Conservation (phyloP, 192 early-diverging fungal species). For the Backusella psychrophila region DNA sequence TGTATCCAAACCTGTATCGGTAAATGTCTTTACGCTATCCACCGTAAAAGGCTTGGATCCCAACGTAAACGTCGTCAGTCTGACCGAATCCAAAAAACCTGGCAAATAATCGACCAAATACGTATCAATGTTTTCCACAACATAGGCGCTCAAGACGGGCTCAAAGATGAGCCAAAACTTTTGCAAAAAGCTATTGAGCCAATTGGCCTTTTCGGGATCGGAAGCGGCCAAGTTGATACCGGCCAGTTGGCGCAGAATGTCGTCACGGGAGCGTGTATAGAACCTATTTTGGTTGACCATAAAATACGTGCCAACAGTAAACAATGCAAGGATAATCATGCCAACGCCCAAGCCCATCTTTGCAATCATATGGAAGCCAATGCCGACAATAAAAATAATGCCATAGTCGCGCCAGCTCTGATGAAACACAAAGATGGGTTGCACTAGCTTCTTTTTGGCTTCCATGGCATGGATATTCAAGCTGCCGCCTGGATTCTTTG, state of each 20-base stretch:
- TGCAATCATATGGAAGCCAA: constrained; percentile 1
- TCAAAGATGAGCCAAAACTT: constrained; percentile 81
- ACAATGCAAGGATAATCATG: background rate
- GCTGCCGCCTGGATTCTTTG: constrained; percentile 26
- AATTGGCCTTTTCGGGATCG: constrained; percentile 61
- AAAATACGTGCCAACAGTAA: constrained; percentile 45
- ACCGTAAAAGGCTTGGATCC: constrained; percentile 62
- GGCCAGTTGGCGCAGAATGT: constrained; percentile 51
- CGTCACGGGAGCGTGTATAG: constrained; percentile 47
- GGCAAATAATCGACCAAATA: constrained; percentile 65
- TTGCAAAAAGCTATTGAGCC: constrained; percentile 76
- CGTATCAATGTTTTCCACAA: constrained; percentile 61
- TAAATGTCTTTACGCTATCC: constrained; percentile 53
- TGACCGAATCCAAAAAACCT: constrained; percentile 62
- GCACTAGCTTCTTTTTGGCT: background rate
- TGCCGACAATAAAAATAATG: constrained; percentile 7
- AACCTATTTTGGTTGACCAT: constrained; percentile 47
- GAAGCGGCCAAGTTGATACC: constrained; percentile 28
- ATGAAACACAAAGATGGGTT: background rate
- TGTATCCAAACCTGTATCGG: constrained; percentile 52
- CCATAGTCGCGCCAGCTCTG: constrained; percentile 20
- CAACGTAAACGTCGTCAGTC: constrained; percentile 60
- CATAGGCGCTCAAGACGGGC: constrained; percentile 64
- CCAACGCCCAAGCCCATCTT: background rate
- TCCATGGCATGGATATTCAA: constrained; percentile 9